These are phyloP conservation scores for Hebeloma cylindrosporum DNA, from an alignment of 768 basidiomycete genomes.

Conservation along the genomic window DNA sequence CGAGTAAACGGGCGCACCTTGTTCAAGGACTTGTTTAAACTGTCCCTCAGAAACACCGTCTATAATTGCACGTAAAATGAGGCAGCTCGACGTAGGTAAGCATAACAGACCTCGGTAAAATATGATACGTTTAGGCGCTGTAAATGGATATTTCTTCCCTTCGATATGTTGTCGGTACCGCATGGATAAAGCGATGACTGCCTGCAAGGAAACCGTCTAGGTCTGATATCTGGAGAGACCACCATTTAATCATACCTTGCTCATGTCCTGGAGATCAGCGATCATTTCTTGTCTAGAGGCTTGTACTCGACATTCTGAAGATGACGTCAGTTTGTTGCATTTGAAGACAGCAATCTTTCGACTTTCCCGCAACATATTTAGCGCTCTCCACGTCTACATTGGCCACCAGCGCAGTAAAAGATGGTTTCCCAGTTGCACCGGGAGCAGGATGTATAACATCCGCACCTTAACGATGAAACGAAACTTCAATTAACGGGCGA, in stretches of 20 bases:
- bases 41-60: conserved; percentile 59
- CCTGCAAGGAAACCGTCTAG: conserved; percentile 30
- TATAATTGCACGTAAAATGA: conserved; percentile 24
- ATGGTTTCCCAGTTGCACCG: conserved; percentile 75
- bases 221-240: not conserved
- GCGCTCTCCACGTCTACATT: conserved; percentile 76
- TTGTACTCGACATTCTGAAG: conserved; percentile 61
- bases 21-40: conserved; percentile 52
- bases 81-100: conserved; percentile 1
- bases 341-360: not conserved
- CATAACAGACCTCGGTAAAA: conserved; percentile 64
- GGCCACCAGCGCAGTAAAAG: conserved; percentile 77
- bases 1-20: conserved; percentile 39
- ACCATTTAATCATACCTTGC: conserved; percentile 41
- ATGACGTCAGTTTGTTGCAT: not conserved
- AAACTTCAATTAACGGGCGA: not conserved
- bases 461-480: conserved; percentile 47
- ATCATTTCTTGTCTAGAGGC: conserved; percentile 75
- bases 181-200: conserved; percentile 57
- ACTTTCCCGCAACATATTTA: conserved; percentile 58
- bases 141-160: conserved; percentile 39
- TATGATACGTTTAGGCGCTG: conserved; percentile 72
- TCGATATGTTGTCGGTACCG: conserved; percentile 56
- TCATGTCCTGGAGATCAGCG: conserved; percentile 66
- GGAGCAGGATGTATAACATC: conserved; percentile 86